A percentile compares a stretch with the other conserved stretches of the same genome.
These are phyloP conservation scores for Pyrenochaeta sp. DNA, from an alignment of 2,329 filamentous ascomycete species.

Conservation along the genomic window DNA sequence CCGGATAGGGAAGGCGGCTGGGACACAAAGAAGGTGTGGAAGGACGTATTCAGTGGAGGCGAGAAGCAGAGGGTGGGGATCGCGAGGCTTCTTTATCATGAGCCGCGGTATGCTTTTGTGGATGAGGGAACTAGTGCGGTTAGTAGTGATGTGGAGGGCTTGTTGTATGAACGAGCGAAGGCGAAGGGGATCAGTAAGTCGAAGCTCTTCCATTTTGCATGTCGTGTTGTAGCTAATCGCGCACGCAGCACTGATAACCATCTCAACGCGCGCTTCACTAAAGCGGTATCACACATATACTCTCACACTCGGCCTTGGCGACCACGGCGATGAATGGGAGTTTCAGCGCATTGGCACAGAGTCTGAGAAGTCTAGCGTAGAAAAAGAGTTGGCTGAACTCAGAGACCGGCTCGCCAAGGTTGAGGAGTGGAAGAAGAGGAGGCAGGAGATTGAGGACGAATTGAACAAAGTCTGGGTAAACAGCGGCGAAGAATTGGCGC, in stretches of 20 bases:
- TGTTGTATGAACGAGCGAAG: constrained; percentile 93
- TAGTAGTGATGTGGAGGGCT: constrained; percentile 89
- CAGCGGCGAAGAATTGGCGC: constrained; percentile 49
- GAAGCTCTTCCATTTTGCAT: not conserved
- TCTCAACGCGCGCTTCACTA: constrained; percentile 90
- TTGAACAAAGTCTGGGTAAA: constrained; percentile 70
- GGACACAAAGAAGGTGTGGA: constrained; percentile 98
- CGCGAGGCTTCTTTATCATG: constrained; percentile 89
- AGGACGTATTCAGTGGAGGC: constrained; percentile 94
- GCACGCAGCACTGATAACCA: constrained; percentile 80
- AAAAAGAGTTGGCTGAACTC: constrained; percentile 87
- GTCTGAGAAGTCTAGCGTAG: constrained; percentile 89
- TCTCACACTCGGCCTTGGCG: constrained; percentile 81
- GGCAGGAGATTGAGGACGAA: constrained; percentile 83
- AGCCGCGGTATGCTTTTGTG: constrained; percentile 91
- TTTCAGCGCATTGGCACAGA: constrained; percentile 94
- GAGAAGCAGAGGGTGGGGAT: constrained; percentile 97
- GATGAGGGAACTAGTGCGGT: constrained; percentile 97
- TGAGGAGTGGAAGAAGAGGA: constrained; percentile 80
- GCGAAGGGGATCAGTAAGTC: constrained; percentile 88
- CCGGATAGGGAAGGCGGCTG: constrained; percentile 92
- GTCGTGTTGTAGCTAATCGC: not conserved
- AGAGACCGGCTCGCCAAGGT: constrained; percentile 82
- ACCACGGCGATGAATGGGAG: constrained; percentile 86
- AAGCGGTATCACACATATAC: constrained; percentile 97